These are phyloP conservation scores for Phalaenopsis hybrid DNA, from an alignment of 116 monocot species.

Conservation along the genomic window DNA sequence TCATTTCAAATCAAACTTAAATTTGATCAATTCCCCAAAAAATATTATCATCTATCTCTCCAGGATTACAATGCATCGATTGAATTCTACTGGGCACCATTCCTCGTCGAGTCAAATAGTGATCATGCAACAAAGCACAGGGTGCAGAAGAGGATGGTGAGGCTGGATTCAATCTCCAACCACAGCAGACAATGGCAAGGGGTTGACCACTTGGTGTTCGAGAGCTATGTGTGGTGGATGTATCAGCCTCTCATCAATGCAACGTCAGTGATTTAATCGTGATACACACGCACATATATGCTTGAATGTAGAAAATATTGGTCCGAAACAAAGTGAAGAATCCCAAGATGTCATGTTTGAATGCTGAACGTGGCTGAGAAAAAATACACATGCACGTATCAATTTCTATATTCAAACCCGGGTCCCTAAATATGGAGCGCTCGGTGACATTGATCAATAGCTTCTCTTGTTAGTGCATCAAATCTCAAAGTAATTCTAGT, in stretches of 20 bases:
- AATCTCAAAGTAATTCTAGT: too few species aligned
- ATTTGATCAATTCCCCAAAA: neutral
- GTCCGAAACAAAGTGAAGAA: too few species aligned
- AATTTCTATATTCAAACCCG: too few species aligned
- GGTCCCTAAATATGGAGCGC: too few species aligned
- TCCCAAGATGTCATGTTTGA: too few species aligned
- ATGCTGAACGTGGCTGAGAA: too few species aligned
- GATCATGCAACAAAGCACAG: constrained; percentile 46
- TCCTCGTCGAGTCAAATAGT: constrained; percentile 49
- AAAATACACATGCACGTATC: too few species aligned
- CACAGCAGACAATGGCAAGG: constrained; percentile 41
- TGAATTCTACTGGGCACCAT: constrained; percentile 79
- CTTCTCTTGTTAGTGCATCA: neutral
- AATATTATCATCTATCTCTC: neutral
- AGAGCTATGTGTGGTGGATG: constrained; percentile 74
- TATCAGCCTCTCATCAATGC: constrained; percentile 39
- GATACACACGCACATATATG: too few species aligned
- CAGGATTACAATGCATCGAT: constrained; percentile 61
- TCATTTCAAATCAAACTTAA: too few species aligned
- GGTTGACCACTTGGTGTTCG: constrained; percentile 48
- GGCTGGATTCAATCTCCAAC: constrained; percentile 36
- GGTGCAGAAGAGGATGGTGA: constrained; percentile 38
- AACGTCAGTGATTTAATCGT: constrained; percentile 7
- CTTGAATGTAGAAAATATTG: too few species aligned
- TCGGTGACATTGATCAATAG: neutral